Conservation (phyloP, 2,329 filamentous ascomycete genomes). For the Aspergillus ibericus region DNA sequence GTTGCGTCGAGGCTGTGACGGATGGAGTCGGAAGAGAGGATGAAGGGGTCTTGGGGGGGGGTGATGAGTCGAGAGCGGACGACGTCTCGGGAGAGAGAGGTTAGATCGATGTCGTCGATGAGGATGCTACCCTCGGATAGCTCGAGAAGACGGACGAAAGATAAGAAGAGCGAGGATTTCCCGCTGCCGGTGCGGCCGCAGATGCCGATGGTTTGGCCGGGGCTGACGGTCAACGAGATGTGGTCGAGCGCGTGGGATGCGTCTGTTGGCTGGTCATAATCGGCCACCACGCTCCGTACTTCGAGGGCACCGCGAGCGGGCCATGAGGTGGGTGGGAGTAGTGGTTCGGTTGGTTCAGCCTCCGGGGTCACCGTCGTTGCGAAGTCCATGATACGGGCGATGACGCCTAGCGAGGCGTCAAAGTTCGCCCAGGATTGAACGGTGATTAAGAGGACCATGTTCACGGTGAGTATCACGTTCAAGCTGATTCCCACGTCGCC, state of each 20-base stretch:
- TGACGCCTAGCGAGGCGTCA: neutral
- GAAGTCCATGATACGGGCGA: neutral
- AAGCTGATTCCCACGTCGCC: neutral
- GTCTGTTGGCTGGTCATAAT: neutral
- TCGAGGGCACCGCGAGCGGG: neutral
- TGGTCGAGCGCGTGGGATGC: neutral
- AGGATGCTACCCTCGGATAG: neutral
- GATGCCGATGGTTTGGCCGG: neutral
- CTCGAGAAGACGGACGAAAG: neutral
- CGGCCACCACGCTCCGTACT: neutral
- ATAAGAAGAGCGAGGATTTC: neutral
- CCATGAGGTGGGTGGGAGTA: neutral
- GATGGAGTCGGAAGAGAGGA: neutral
- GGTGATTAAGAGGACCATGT: neutral
- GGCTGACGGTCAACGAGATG: neutral
- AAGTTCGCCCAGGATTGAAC: neutral
- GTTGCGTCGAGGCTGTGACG: neutral
- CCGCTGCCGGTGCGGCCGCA: neutral
- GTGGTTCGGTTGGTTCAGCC: neutral
- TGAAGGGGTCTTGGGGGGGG: neutral
- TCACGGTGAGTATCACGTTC: neutral
- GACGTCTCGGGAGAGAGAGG: neutral
- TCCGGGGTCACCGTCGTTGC: neutral
- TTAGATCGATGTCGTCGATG: neutral
- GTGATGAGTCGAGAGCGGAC: neutral